Percentiles rank a stretch among this genome's conserved stretches.
Conservation (phyloP, 352 stramenopile species). For the Pythium pyrilobum region DNA sequence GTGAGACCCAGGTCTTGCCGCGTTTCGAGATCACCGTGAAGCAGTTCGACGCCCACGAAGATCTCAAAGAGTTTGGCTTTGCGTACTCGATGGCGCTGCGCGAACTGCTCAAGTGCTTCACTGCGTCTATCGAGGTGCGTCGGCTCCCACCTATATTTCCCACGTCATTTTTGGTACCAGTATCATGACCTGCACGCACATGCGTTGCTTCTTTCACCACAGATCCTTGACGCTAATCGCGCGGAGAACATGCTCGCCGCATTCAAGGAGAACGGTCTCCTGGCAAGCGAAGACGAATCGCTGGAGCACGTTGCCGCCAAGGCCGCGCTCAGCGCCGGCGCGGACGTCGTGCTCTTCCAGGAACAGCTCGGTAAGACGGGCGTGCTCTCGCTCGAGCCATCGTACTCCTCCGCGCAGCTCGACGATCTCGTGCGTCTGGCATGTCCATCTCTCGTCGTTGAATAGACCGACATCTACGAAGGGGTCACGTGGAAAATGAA, state of each 20-base stretch:
- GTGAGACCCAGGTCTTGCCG: constrained; percentile 76
- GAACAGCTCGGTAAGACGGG: constrained; percentile 39
- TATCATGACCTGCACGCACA: background rate
- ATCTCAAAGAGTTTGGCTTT: constrained; percentile 72
- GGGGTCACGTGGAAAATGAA: background rate
- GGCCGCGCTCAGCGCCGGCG: constrained; percentile 43
- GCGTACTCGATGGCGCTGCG: constrained; percentile 75
- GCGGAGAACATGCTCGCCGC: constrained; percentile 31
- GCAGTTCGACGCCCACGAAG: constrained; percentile 46
- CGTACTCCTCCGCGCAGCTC: constrained; percentile 39
- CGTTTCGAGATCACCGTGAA: constrained; percentile 57
- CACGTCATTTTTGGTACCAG: background rate
- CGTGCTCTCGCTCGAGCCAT: constrained; percentile 28
- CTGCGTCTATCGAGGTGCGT: constrained; percentile 65
- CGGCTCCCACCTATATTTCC: background rate
- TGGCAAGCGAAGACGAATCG: constrained; percentile 16
- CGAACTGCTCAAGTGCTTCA: constrained; percentile 80
- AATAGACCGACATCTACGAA: constrained; percentile 9
- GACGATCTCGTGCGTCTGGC: constrained; percentile 25
- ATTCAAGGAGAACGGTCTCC: constrained; percentile 26
- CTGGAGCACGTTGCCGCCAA: constrained; percentile 52
- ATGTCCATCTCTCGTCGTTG: constrained; percentile 30
- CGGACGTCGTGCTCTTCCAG: constrained; percentile 56
- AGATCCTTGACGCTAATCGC: constrained; percentile 52
- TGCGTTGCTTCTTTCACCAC: background rate